Evolutionary conservation across 441 rosid genomes (phyloP), one percentile per base, ranked within the genome.

Genomic region (Pelargonium myrrhifolium): DNA sequence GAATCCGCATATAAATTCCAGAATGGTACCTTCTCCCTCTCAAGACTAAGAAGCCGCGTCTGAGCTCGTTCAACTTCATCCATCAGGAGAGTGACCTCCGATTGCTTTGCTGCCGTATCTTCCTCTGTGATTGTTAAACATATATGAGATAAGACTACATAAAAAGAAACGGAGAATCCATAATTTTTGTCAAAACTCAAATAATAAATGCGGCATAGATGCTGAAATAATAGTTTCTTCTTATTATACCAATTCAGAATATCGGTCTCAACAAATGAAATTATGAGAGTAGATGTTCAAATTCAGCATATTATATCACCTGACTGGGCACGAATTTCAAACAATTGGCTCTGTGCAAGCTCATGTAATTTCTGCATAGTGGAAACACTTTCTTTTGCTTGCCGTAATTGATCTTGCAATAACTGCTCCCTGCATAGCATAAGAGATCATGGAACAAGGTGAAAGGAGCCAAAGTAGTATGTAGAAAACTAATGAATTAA

Each of bases 41-140:
- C 98, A 71, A 95, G 91, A 77, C 93, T 85, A 76, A 83, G 85
- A 76, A 92, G 96, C n/a, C 98, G 88, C 24, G 93, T 87, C 81
- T 95, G 99, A 76, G 98, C 99, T 77, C 97, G 86, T 80, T 95
- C 99, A 65, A 95, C 97, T 88, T 95, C 99, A 87, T 95, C 98
- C 97, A 95, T 90, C 76, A 92, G 81, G 73, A 92, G 87, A 78
- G 75, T 85, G 83, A 95, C 82, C 83, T 92, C 99, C 68, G 99
- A 90, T 63, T 92, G 98, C 82, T 95, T 95, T 61, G 93, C 85
- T 22, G 97, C 99, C 37, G 80, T 79, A 65, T 95, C 99, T 87
- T 92, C 99, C 60, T 92, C 99, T 95, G 86, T 70, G 74, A 62
- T 72, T 75, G 62, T 71, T 60, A 66, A 71, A 64, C 28, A 12